Evolutionary conservation across 805 yeast species (phyloP), one percentile per base, ranked within the genome.

Genomic region (Metschnikowia gelsemii): DNA sequence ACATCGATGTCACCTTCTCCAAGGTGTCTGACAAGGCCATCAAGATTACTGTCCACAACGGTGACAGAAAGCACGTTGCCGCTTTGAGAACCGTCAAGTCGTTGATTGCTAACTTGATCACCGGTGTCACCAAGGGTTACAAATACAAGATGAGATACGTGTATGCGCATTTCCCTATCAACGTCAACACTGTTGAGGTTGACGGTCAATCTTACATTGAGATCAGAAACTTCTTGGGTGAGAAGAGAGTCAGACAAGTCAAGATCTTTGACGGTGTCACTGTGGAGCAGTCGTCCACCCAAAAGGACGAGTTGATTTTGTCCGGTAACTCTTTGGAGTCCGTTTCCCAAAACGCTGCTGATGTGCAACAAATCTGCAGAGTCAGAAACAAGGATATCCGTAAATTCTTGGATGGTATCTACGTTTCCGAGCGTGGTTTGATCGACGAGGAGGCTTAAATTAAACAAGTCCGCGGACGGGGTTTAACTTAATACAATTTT

Each of bases 321-420:
- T 69, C 80, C 56, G 99, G 99, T 77, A 90, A 88, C 91, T 91
- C 97, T 51, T 79, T 88, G 62, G 97, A 91, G 78, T 87, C 82
- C 66, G 99, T 91, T 60, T 93, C 98, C 56, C 99, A 91, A 79
- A 86, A 89, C 68, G 93, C 96, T 74, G 99, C 99, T 65, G 96
- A 89, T 70, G 80, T 93, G 64, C 96, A 91, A 78, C 98, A 91
- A 80, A 81, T 81, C 74, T 89, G 97, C 82, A 83, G 95, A 74
- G 98, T 89, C 70, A 87, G 96, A 82, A 91, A 91, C 93, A 93
- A 93, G 91, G 99, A 91, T 93, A 91, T 93, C 90, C 87, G 99
- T 79, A 91, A 91, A 83, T 91, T 91, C 84, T 86, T 93, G 82
- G 99, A 95, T 76, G 99, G 99, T 89, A 90, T 91, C 79, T 91